Percentiles rank a stretch among this genome's conserved stretches.
Conservation (phyloP, 1,139 yeast species). For the Blastobotrys capitulatus region DNA sequence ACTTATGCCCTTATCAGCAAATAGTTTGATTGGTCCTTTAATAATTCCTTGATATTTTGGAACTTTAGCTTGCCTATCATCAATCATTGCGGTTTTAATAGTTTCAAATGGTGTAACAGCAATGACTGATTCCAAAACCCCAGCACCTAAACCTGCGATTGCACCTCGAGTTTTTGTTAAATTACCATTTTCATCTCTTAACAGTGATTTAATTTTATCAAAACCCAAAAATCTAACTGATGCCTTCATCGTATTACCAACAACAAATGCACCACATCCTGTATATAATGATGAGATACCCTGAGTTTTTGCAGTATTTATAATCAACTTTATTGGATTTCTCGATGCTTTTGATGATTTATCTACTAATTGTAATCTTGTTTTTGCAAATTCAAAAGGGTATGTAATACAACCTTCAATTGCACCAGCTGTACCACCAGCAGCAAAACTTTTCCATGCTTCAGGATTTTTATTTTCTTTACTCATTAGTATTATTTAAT, state of each 20-base stretch:
- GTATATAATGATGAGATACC: constrained; percentile 80
- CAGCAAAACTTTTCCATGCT: constrained; percentile 68
- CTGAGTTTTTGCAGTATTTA: constrained; percentile 66
- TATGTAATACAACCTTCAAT: constrained; percentile 86
- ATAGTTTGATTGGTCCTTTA: constrained; percentile 56
- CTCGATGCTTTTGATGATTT: constrained; percentile 60
- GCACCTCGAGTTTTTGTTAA: constrained; percentile 88
- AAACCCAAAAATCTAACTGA: constrained; percentile 90
- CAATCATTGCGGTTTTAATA: constrained; percentile 90
- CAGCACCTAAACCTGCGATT: constrained; percentile 94
- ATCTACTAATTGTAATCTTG: constrained; percentile 80
- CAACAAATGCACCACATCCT: constrained; percentile 97
- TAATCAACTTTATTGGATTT: constrained; percentile 77
- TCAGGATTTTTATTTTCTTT: constrained; percentile 22
- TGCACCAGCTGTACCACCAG: constrained; percentile 95
- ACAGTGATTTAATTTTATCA: constrained; percentile 71
- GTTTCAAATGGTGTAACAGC: constrained; percentile 98
- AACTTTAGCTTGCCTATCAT: constrained; percentile 69
- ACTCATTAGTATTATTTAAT: constrained; percentile 6
- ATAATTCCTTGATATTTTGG: constrained; percentile 72
- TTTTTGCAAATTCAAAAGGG: constrained; percentile 96
- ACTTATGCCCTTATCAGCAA: constrained; percentile 70
- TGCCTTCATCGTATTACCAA: constrained; percentile 94
- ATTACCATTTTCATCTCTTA: constrained; percentile 81
- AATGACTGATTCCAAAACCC: constrained; percentile 80